A percentile compares a stretch with the other conserved stretches of the same genome.
These are phyloP conservation scores for Melanomma pulvis-pyrius DNA, from an alignment of 495 filamentous ascomycete genomes.

Conservation along the genomic window DNA sequence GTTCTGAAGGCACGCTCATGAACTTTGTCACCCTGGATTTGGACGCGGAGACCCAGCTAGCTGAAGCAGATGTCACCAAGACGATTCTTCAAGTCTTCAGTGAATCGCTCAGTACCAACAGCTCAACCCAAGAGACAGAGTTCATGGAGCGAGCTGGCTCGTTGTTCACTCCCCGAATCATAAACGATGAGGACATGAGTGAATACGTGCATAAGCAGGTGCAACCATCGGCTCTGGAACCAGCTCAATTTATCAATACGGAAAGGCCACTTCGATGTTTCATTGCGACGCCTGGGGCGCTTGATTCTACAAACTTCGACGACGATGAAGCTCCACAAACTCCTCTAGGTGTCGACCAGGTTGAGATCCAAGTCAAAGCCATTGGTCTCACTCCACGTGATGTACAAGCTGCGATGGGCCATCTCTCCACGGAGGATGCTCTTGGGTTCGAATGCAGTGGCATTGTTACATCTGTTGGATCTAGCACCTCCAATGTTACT, in stretches of 20 bases:
- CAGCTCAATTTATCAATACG: neutral
- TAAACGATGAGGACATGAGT: constrained; percentile 16
- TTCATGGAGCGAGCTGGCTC: constrained; percentile 19
- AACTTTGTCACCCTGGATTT: constrained; percentile 19
- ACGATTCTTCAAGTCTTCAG: constrained; percentile 19
- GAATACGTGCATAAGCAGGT: constrained; percentile 20
- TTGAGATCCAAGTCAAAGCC: constrained; percentile 31
- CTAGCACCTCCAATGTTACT: constrained; percentile 44
- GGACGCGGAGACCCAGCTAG: constrained; percentile 10
- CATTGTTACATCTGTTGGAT: constrained; percentile 20
- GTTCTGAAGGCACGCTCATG: constrained; percentile 14
- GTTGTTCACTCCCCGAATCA: constrained; percentile 19
- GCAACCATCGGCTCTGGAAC: constrained; percentile 8
- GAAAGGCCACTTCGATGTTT: neutral
- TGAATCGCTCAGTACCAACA: neutral
- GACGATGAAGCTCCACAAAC: neutral
- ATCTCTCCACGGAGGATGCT: neutral
- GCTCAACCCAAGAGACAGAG: constrained; percentile 7
- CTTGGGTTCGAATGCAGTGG: constrained; percentile 25
- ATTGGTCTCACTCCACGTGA: constrained; percentile 20
- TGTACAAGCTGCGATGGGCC: neutral
- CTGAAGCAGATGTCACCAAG: neutral
- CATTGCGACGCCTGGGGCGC: constrained; percentile 5
- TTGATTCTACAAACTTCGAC: constrained; percentile 15
- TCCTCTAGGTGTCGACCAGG: constrained; percentile 1